Evolutionary conservation across 1,139 yeast species (phyloP), one percentile per base, ranked within the genome.

Genomic region (Hyphopichia buzzinii): DNA sequence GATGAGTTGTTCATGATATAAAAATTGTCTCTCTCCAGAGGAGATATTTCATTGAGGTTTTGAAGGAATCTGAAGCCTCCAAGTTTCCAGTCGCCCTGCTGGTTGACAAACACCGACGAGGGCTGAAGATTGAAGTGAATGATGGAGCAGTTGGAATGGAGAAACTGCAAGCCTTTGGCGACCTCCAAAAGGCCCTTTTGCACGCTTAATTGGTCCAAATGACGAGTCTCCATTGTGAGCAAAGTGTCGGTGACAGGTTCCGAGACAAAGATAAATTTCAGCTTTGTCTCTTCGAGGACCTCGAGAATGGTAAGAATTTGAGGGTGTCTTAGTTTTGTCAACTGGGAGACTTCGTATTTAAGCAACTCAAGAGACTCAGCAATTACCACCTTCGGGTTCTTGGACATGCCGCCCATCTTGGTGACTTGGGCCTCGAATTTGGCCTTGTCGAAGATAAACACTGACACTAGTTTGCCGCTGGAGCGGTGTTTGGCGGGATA

Each of bases 51-150:
- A 44, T 58, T 72, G 36, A 78, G 49, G 39, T 74, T 74, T 29
- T 82, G 83, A 19, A 86, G 57, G 48, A 84, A 84, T 34, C 76
- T 76, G 44, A 85, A 73, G 1, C 97, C 97, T 7, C 84, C 76
- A 3, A 92, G 58, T 58, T 90, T 92, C 97, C 97, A 94, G 59
- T 92, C 98, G 1, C 95, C 94, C 47, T 84, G 89, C 29, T 79
- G 81, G 46, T 85, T 90, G 17, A 92, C 74, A 41, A 83, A 76
- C 1, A 92, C 70, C 0, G 96, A 79, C 11, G 76, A 66, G 1
- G 98, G 98, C 45, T 82, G 83, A 23, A 94, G 49, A 47, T 89
- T 87, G 47, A 85, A 62, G 61, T 90, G 96, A 12, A 87, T 84
- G 23, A 80, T 76, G 14, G 81, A 74, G 19, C 95, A 86, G 40